Evolutionary conservation across 2,329 filamentous ascomycete species (phyloP).

Genomic region (Beauveria sp.): DNA sequence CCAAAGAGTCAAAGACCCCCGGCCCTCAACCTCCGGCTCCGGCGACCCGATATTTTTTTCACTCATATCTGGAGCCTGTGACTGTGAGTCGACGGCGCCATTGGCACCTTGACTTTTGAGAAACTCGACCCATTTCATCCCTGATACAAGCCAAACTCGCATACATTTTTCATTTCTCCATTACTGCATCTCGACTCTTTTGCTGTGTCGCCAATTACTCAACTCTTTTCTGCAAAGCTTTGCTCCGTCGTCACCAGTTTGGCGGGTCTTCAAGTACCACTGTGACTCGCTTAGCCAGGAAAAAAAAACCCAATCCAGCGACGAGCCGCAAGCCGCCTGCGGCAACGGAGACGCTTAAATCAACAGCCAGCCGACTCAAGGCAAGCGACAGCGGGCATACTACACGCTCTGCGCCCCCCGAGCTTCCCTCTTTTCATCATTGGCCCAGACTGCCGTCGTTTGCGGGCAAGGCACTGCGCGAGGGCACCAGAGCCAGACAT

Average conservation of each 20-base stretch:
- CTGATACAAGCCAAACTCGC: neutral
- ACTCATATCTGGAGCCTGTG: conserved; percentile 5
- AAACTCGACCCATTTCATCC: neutral
- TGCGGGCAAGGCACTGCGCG: neutral
- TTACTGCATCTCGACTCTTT: neutral
- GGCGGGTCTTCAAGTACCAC: neutral
- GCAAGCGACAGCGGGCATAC: neutral
- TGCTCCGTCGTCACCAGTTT: neutral
- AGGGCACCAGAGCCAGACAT: neutral
- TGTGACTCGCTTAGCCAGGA: neutral
- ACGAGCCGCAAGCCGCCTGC: neutral
- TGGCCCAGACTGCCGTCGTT: neutral
- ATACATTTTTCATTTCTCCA: neutral
- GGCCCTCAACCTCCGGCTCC: conserved; percentile 11
- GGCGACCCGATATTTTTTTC: conserved; percentile 12
- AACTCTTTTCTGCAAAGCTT: neutral
- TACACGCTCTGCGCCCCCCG: neutral
- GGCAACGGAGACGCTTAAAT: neutral
- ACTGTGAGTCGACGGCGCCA: conserved; percentile 4
- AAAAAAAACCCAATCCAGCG: neutral
- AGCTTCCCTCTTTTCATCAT: neutral
- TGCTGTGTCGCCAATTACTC: neutral
- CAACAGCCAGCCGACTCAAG: neutral
- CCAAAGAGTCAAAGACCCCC: neutral
- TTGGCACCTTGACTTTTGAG: neutral